phyloP scores from a whole-genome alignment of 192 early-diverging fungal species.

The Gigaspora rosea region DNA sequence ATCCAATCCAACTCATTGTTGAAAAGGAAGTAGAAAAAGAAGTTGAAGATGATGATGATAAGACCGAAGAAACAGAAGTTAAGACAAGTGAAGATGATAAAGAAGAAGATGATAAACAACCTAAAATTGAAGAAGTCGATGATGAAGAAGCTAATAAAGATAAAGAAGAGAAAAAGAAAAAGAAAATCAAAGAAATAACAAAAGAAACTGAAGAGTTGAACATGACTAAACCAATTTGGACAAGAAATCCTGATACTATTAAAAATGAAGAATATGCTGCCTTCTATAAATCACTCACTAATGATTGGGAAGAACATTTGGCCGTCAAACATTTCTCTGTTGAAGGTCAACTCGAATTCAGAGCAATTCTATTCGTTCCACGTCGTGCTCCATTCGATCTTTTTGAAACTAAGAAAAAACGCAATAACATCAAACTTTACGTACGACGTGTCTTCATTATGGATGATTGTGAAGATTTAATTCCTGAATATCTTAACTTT shows the following conservation, averaged over 20 bases:
- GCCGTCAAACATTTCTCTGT: conserved; percentile 99
- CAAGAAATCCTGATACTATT: conserved; percentile 98
- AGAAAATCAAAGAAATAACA: conserved; percentile 19
- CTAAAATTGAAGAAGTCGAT: conserved; percentile 34
- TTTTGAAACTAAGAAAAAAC: conserved; percentile 99
- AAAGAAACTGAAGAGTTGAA: conserved; percentile 79
- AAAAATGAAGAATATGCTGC: conserved; percentile 93
- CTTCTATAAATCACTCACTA: conserved; percentile 98
- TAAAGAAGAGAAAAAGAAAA: conserved; percentile 31
- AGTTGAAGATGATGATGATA: conserved; percentile 87
- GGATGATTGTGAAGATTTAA: conserved; percentile 99
- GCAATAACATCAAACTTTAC: conserved; percentile 99
- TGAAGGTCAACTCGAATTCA: conserved; percentile 99
- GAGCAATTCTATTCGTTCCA: conserved; percentile 97
- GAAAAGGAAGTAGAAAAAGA: conserved; percentile 99
- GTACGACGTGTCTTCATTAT: conserved; percentile 99
- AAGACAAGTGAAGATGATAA: conserved; percentile 52
- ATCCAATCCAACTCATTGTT: conserved; percentile 96
- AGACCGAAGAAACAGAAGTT: conserved; percentile 59
- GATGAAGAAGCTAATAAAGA: conserved; percentile 23
- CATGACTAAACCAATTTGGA: conserved; percentile 99
- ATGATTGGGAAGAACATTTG: conserved; percentile 99
- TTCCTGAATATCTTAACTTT: conserved; percentile 99
- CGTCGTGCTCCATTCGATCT: conserved; percentile 96
- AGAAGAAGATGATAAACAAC: background rate